phyloP scores from a whole-genome alignment of 2,329 filamentous ascomycete species.

The Colletotrichum sp. region DNA sequence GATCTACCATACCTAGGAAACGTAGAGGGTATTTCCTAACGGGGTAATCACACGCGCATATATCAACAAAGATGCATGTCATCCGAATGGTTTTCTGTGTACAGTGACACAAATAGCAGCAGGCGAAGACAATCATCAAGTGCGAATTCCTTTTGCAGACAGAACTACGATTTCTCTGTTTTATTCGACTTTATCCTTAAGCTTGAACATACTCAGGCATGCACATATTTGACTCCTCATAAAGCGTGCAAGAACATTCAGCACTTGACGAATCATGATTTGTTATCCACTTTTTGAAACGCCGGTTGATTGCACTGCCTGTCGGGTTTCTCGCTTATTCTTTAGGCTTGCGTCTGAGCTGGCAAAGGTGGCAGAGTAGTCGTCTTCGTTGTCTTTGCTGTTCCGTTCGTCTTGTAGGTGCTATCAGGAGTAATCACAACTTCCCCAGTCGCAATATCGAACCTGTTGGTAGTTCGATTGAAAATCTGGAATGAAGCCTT shows the following conservation, averaged over 20 bases:
- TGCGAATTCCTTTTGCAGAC: not conserved
- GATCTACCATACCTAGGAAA: too few species aligned
- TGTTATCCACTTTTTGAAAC: too few species aligned
- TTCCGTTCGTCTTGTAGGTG: not conserved
- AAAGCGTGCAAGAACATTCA: too few species aligned
- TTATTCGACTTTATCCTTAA: not conserved
- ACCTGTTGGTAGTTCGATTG: slow-evolving; percentile 51
- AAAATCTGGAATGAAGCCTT: slow-evolving; percentile 51
- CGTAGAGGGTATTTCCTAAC: too few species aligned
- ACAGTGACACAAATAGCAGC: not conserved
- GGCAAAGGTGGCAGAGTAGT: not conserved
- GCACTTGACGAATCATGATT: too few species aligned
- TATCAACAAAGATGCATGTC: not conserved
- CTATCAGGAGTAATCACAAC: not conserved
- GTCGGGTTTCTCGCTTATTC: not conserved
- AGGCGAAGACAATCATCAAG: rapidly evolving
- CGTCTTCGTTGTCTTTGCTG: not conserved
- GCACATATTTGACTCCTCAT: rapidly evolving
- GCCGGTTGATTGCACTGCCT: too few species aligned
- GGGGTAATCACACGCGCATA: not conserved
- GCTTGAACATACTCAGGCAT: not conserved
- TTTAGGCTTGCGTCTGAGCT: not conserved
- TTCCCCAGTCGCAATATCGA: slow-evolving; percentile 52
- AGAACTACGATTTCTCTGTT: not conserved
- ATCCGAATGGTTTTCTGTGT: not conserved